These are phyloP conservation scores for Neodidymelliopsis sp. DNA, from an alignment of 2,329 filamentous ascomycete genomes.

Conservation along the genomic window DNA sequence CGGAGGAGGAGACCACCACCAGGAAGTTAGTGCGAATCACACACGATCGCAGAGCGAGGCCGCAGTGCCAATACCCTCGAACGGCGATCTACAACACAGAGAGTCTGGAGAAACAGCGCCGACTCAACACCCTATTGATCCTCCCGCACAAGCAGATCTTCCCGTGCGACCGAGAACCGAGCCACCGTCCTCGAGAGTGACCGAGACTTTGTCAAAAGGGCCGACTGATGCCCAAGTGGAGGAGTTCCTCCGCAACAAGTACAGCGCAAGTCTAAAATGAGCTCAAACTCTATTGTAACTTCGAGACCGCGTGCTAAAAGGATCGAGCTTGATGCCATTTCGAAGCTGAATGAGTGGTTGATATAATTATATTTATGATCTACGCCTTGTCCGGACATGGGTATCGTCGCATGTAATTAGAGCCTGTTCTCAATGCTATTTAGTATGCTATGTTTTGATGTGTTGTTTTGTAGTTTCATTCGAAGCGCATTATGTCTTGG, in stretches of 20 bases:
- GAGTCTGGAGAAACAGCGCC: slow-evolving; percentile 8
- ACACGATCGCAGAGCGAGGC: slow-evolving; percentile 2
- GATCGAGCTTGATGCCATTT: background rate
- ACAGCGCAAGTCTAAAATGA: slow-evolving; percentile 20
- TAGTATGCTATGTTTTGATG: background rate
- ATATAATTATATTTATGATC: slow-evolving; percentile 8
- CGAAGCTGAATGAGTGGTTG: background rate
- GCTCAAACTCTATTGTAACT: background rate
- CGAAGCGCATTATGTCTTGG: background rate
- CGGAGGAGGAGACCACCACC: background rate
- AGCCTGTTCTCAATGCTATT: background rate
- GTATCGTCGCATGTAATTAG: slow-evolving; percentile 17
- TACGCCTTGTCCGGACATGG: slow-evolving; percentile 11
- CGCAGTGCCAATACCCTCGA: background rate
- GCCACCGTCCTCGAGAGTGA: background rate
- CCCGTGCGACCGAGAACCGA: background rate
- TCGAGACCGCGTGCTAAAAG: background rate
- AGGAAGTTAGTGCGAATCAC: background rate
- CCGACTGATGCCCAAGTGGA: slow-evolving; percentile 31
- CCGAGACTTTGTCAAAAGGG: slow-evolving; percentile 6
- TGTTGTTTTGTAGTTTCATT: background rate
- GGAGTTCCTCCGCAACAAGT: slow-evolving; percentile 30
- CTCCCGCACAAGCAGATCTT: slow-evolving; percentile 5
- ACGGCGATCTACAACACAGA: slow-evolving; percentile 3
- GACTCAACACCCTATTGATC: slow-evolving; percentile 9